Evolutionary conservation across 306 rosid species (phyloP).

Genomic region (Fragaria vesca): DNA sequence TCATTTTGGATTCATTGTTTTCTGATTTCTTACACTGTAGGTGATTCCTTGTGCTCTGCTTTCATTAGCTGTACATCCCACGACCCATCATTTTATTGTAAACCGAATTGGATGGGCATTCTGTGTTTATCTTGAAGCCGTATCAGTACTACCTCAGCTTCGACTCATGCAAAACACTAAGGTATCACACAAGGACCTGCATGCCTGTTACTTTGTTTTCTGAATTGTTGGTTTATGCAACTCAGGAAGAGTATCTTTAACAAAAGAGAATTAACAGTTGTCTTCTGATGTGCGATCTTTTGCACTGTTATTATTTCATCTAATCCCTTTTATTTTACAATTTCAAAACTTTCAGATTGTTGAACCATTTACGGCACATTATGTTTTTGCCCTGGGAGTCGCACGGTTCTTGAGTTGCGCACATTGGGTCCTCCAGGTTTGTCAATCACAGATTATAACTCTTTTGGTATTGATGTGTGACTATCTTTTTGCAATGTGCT

Average conservation of each 20-base stretch:
- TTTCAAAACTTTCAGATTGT: slow-evolving; percentile 49
- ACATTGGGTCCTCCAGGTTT: slow-evolving; percentile 82
- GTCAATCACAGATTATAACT: slow-evolving; percentile 14
- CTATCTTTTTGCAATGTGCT: neutral
- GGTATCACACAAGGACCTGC: slow-evolving; percentile 27
- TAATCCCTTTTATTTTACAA: slow-evolving; percentile 6
- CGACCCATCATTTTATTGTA: slow-evolving; percentile 50
- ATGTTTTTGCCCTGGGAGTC: slow-evolving; percentile 79
- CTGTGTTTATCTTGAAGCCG: slow-evolving; percentile 88
- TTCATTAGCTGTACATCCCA: slow-evolving; percentile 59
- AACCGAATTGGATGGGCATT: slow-evolving; percentile 75
- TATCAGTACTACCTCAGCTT: slow-evolving; percentile 74
- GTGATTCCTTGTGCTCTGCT: slow-evolving; percentile 58
- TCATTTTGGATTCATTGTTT: neutral
- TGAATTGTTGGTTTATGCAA: neutral
- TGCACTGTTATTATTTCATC: neutral
- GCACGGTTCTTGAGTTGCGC: slow-evolving; percentile 89
- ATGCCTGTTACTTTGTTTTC: neutral
- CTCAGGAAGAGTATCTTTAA: neutral
- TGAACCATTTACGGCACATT: slow-evolving; percentile 80
- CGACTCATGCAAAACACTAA: slow-evolving; percentile 77
- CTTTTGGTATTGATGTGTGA: neutral
- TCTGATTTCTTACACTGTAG: slow-evolving; percentile 29
- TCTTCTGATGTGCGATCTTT: neutral
- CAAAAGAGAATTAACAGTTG: neutral